Evolutionary conservation across 177 flowering plant species (phyloP).

Genomic region (Tripterygium wilfordii): DNA sequence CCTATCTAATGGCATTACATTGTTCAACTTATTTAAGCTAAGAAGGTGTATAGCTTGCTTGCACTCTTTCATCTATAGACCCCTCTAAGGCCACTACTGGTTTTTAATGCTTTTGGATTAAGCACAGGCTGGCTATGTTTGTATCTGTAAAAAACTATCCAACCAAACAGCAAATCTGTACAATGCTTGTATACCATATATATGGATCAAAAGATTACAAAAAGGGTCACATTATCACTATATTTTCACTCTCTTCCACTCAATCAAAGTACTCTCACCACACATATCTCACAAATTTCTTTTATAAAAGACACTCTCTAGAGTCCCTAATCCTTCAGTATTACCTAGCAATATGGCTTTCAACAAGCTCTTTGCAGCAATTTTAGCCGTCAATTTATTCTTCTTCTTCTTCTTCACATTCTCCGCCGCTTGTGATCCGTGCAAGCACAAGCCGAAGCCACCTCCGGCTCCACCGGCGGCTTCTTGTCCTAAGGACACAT

Average conservation of each 20-base stretch:
- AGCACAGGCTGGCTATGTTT: too few relatives aligned
- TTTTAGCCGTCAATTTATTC: conserved; percentile 14
- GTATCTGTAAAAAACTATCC: too few relatives aligned
- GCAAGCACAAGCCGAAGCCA: conserved; percentile 15
- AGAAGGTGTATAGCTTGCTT: too few relatives aligned
- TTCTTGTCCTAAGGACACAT: conserved; percentile 34
- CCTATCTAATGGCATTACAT: too few relatives aligned
- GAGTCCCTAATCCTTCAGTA: too few relatives aligned
- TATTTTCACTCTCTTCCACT: conserved; percentile 28
- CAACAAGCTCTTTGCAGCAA: conserved; percentile 8
- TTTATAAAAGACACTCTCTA: conserved; percentile 16
- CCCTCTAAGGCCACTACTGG: too few relatives aligned
- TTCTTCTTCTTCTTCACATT: conserved; percentile 22
- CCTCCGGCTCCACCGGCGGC: conserved; percentile 17
- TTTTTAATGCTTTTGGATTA: too few relatives aligned
- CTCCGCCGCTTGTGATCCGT: conserved; percentile 17
- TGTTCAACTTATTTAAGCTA: too few relatives aligned
- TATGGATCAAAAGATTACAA: too few relatives aligned
- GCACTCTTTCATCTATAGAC: too few relatives aligned
- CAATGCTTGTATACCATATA: too few relatives aligned
- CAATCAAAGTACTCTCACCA: conserved; percentile 16
- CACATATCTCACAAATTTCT: conserved; percentile 25
- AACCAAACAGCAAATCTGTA: too few relatives aligned
- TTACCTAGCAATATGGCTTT: conserved; percentile 20
- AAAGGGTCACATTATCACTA: conserved; percentile 11